These are phyloP conservation scores for Besnoitia besnoiti DNA, from an alignment of 169 alveolate species.

Conservation along the genomic window DNA sequence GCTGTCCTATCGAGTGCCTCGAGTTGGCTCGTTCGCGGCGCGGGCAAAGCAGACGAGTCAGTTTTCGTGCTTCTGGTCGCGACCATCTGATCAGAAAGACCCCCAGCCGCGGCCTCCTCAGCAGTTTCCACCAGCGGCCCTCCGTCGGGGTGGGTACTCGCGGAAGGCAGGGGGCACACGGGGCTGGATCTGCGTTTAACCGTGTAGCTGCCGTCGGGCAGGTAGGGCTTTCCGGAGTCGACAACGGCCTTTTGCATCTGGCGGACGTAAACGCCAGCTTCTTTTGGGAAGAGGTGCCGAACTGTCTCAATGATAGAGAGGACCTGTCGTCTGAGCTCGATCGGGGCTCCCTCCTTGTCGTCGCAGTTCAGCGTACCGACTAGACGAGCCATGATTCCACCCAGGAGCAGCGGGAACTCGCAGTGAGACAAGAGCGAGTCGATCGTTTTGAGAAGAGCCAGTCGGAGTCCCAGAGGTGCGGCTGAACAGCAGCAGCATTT, in stretches of 20 bases:
- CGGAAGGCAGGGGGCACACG: too few relatives aligned
- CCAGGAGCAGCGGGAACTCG: slow-evolving; percentile 14
- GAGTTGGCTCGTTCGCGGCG: too few relatives aligned
- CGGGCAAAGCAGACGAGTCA: too few relatives aligned
- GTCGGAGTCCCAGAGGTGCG: slow-evolving; percentile 1
- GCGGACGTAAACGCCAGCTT: slow-evolving; percentile 3
- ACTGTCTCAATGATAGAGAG: not conserved
- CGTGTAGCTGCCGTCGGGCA: not conserved
- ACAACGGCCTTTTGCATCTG: not conserved
- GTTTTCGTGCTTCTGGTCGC: too few relatives aligned
- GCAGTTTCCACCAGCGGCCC: too few relatives aligned
- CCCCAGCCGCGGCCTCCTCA: too few relatives aligned
- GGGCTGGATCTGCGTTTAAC: too few relatives aligned
- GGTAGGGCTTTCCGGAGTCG: not conserved
- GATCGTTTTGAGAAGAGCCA: not conserved
- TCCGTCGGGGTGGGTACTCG: too few relatives aligned
- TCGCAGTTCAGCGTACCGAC: not conserved
- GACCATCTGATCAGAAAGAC: too few relatives aligned
- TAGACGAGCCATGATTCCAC: not conserved
- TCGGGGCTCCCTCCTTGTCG: not conserved
- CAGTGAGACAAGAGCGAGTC: not conserved
- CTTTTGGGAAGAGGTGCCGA: not conserved
- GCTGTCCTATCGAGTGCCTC: too few relatives aligned
- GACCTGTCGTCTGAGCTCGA: not conserved
- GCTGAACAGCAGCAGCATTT: slow-evolving; percentile 12